These are phyloP conservation scores for Colletotrichum sp. DNA, from an alignment of 2,329 filamentous ascomycete genomes.

Conservation along the genomic window DNA sequence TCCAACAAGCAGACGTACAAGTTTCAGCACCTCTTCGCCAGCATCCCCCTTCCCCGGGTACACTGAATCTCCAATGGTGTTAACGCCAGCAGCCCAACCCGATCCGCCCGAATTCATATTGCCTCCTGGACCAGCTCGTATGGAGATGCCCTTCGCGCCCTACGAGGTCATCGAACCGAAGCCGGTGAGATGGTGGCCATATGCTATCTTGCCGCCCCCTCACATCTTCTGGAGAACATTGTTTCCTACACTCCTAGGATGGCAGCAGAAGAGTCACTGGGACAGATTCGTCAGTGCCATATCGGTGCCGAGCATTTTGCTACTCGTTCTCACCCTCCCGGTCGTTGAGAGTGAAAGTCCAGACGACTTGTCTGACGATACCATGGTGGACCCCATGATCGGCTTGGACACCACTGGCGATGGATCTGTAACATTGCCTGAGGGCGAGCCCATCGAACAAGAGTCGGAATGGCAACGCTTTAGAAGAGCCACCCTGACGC, in stretches of 20 bases:
- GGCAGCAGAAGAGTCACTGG: conserved; percentile 83
- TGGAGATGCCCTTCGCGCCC: conserved; percentile 52
- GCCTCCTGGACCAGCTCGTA: conserved; percentile 45
- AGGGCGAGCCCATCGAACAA: conserved; percentile 33
- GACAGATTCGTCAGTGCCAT: conserved; percentile 82
- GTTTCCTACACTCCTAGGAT: conserved; percentile 86
- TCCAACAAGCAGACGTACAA: conserved; percentile 48
- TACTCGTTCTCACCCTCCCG: conserved; percentile 88
- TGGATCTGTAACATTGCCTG: conserved; percentile 40
- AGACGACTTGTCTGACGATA: conserved; percentile 49
- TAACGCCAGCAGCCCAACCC: conserved; percentile 45
- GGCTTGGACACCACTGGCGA: conserved; percentile 25
- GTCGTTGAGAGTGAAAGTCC: conserved; percentile 79
- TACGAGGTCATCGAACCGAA: conserved; percentile 44
- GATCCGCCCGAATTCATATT: conserved; percentile 62
- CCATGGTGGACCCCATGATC: neutral
- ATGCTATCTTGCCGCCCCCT: conserved; percentile 73
- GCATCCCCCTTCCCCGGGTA: conserved; percentile 73
- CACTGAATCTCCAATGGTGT: conserved; percentile 59
- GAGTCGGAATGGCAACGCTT: conserved; percentile 67
- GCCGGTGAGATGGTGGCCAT: conserved; percentile 81
- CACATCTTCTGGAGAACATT: conserved; percentile 74
- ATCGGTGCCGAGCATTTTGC: conserved; percentile 87
- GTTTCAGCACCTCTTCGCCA: conserved; percentile 51
- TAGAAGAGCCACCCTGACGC: conserved; percentile 49